These are phyloP conservation scores for Nadsonia fulvescens DNA, from an alignment of 805 yeast species.

Conservation along the genomic window DNA sequence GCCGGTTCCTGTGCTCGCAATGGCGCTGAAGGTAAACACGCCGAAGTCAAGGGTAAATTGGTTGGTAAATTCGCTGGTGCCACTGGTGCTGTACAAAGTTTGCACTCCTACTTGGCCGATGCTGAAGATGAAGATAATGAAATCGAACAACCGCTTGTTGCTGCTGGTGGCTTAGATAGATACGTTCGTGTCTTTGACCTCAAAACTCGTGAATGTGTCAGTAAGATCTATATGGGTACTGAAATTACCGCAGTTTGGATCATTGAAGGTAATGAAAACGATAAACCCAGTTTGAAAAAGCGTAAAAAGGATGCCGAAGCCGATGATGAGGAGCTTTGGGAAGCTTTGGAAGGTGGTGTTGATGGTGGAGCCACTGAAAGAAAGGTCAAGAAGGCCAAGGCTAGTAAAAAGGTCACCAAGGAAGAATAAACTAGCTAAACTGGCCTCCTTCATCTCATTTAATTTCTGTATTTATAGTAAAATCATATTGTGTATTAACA, in stretches of 20 bases:
- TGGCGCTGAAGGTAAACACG: constrained; percentile 2
- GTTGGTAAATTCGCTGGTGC: constrained; percentile 64
- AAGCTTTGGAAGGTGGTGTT: constrained; percentile 20
- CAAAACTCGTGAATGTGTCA: constrained; percentile 36
- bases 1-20: constrained; percentile 3
- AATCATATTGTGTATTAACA: constrained; percentile 1
- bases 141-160: constrained; percentile 26
- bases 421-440: constrained; percentile 1
- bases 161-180: constrained; percentile 76
- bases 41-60: constrained; percentile 1
- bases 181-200: constrained; percentile 64
- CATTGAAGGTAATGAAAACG: constrained; percentile 27
- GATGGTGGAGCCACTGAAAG: constrained; percentile 4
- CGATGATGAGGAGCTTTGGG: constrained; percentile 24
- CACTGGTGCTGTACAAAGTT: constrained; percentile 46
- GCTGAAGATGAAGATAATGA: too few relatives aligned
- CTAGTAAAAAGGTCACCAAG: constrained; percentile 7
- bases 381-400: constrained; percentile 6
- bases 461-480: background rate
- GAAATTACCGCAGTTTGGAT: constrained; percentile 39
- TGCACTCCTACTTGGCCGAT: too few relatives aligned
- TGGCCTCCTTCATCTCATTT: background rate
- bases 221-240: constrained; percentile 61
- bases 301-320: constrained; percentile 10
- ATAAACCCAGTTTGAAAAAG: constrained; percentile 15